Conservation (phyloP, 495 filamentous ascomycete species). For the Penicillium bialowiezense region DNA sequence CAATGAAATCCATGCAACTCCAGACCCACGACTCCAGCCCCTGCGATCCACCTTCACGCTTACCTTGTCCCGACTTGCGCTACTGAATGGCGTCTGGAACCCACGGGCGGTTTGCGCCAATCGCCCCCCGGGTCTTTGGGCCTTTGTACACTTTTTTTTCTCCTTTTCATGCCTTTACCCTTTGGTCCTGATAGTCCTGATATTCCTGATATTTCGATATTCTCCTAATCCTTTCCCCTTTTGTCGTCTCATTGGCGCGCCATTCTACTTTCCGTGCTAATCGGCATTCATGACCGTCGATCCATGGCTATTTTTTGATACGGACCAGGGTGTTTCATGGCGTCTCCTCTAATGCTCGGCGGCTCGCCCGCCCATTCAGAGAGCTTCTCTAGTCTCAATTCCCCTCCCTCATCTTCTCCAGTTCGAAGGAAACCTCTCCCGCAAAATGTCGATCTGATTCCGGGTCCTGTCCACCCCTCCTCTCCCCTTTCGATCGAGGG, state of each 20-base stretch:
- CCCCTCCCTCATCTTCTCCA: constrained; percentile 19
- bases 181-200: neutral
- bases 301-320: constrained; percentile 31
- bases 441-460: constrained; percentile 30
- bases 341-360: constrained; percentile 25
- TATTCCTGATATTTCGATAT: constrained; percentile 6
- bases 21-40: constrained; percentile 7
- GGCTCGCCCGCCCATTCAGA: constrained; percentile 22
- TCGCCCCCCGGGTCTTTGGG: constrained; percentile 16
- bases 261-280: constrained; percentile 20
- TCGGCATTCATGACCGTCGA: constrained; percentile 26
- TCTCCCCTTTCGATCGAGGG: constrained; percentile 29
- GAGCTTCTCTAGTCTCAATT: constrained; percentile 13
- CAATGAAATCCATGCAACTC: constrained; percentile 17
- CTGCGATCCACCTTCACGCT: constrained; percentile 15
- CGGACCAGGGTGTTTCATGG: constrained; percentile 25
- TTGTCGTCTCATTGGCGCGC: constrained; percentile 19
- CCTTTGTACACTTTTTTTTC: constrained; percentile 18
- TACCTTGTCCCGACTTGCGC: constrained; percentile 14
- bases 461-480: constrained; percentile 25
- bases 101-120: constrained; percentile 26
- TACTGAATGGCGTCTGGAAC: constrained; percentile 16
- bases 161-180: constrained; percentile 3
- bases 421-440: constrained; percentile 42
- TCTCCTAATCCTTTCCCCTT: constrained; percentile 22